Base-by-base conservation (phyloP, 768 basidiomycete species). In the Serendipita indica region DNA sequence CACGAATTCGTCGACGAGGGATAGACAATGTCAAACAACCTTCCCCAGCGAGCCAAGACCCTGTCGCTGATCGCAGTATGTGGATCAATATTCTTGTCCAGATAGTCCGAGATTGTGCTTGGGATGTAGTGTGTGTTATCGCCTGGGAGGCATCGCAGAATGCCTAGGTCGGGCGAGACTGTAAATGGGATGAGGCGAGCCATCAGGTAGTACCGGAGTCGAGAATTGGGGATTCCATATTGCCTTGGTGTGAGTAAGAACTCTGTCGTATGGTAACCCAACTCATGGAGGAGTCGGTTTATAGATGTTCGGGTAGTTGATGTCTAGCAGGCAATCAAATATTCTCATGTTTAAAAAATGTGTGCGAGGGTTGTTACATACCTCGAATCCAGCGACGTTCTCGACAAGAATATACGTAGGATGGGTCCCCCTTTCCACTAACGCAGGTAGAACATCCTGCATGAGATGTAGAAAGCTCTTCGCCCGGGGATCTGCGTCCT, bases 361-460 rank as follows among this genome's bases (percentile, higher is more conserved):
- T n/a, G n/a, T n/a, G n/a, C n/a, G n/a, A 16, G 34, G 18, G 46
- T 6, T 34, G 32, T 10, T 7, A 43, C 22, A 28, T 67, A 86
- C 87, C 80, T 87, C 84, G 63, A 89, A 89, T 5, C 86, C 86
- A 7, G 81, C 84, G 2, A 90, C 88, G 63, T 89, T 89, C 66
- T 89, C 88, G 6, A 90, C 72, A 10, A 89, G 73, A 7, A 89
- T 65, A 60, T 75, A 77, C 2, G 69, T 70, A 3, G 88, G 88
- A 58, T 80, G 78, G 3, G 68, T 69, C 33, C 71, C 64, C 6
- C 64, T 65, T 3, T 62, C 60, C 6, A 72, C 77, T 56, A 89
- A 67, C 27, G 77, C 75, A 0, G 86, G 85, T 0, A 89, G 72
- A 22, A 89, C 74, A 25, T 68, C 66, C 60, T 78, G 73, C 39